Conservation (phyloP, 1,284 basidiomycete genomes). For the Xerocomus minutiporus region DNA sequence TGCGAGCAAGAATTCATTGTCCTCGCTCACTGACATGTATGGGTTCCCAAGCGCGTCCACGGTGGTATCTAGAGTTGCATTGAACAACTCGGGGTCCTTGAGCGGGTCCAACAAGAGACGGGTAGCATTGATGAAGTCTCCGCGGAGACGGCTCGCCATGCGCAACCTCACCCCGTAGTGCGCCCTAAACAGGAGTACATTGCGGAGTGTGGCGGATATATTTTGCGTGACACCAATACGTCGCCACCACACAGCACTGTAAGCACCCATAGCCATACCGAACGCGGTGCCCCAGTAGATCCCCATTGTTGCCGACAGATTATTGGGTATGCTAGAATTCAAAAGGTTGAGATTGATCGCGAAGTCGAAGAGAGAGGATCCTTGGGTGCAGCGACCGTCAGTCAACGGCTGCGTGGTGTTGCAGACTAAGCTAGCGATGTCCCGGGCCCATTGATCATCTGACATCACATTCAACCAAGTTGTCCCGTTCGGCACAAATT, state of each 20-base stretch:
- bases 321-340: too few relatives aligned
- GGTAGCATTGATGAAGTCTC: constrained; percentile 13
- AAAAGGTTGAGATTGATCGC: not conserved
- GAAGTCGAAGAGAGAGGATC: constrained; percentile 4
- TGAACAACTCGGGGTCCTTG: constrained; percentile 10
- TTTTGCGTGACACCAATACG: not conserved
- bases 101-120: constrained; percentile 9
- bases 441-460: constrained; percentile 13
- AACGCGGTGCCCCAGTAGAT: constrained; percentile 7
- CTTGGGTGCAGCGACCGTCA: rapidly evolving
- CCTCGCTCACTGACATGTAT: constrained; percentile 6
- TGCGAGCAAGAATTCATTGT: not conserved
- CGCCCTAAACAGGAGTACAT: not conserved
- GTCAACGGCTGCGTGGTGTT: constrained; percentile 1
- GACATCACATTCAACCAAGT: constrained; percentile 15
- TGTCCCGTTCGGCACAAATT: constrained; percentile 16
- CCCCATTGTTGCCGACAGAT: not conserved
- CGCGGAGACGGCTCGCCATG: constrained; percentile 6
- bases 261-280: constrained; percentile 6
- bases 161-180: constrained; percentile 7
- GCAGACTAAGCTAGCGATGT: constrained; percentile 15
- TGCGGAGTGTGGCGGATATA: not conserved
- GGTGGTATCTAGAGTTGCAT: constrained; percentile 10
- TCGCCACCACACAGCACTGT: constrained; percentile 6
- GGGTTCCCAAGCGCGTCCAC: constrained; percentile 9